Evolutionary conservation across 805 yeast genomes (phyloP), one percentile per base, ranked within the genome.

Genomic region (Metschnikowia matae): DNA sequence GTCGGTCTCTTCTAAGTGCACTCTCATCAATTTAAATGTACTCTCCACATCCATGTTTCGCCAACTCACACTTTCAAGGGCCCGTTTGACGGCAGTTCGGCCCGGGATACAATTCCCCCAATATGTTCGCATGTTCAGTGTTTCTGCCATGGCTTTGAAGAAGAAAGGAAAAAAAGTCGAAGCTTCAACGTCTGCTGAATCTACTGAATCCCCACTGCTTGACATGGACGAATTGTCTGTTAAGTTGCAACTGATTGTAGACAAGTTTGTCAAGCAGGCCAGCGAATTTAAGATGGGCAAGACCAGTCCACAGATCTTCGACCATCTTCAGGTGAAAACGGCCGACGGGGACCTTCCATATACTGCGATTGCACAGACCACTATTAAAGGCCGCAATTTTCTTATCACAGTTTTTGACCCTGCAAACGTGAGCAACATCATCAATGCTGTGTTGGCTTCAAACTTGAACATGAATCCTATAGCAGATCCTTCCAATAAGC

Each of bases 391-490:
- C 6, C 78, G 87, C 58, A 75, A 81, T 57, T 73, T 89, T 47
- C 68, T 80, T 32, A 80, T 92, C n/a, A 89, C 96, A 0, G 91
- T 90, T 1, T 92, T 85, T 66, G 97, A 92, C 61, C 96, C 96
- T 6, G 77, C 75, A 46, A 78, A 87, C 56, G 77, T 82, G 37
- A 85, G 88, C 58, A 76, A 79, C 53, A 79, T 92, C 29, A 77
- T 86, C 29, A 83, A 89, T 47, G 77, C 91, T 0, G 82, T 92
- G 17, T 65, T 89, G 52, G 85, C 80, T 1, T 75, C 91, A 0
- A 79, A 80, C 8, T 69, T 88, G 63, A 87, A 87, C 60, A 67
- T 92, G 74, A 89, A 84, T 52, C 96, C 98, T 1, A 91, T 86
- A 62, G 75, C 74, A 20, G 91, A 89, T 52, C 81, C 87, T 1